Base-by-base conservation (phyloP, 495 filamentous ascomycete species). In the Penicillium goetzii region DNA sequence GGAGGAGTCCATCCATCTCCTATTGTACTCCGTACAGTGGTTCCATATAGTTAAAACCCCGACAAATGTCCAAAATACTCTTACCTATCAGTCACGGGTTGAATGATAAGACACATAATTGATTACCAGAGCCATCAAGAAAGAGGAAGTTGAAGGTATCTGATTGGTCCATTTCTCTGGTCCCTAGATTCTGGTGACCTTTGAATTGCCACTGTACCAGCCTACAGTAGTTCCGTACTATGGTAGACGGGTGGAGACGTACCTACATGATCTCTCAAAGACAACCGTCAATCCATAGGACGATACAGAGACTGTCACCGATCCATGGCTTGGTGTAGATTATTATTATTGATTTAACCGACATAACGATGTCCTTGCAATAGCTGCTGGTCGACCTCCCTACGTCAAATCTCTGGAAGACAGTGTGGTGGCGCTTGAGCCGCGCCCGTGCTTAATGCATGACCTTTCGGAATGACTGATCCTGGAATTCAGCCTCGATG, bases 361-460 rank as follows among this genome's bases (percentile, higher is more conserved):
- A 49, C 23, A 5, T 17, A 17, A 51, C 0, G 9, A 50, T 25
- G 26, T 25, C 47, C 47, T 51, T 51, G 47, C 25, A 30, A 30
- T 51, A n/a, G 25, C 47, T n/a, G 25, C 47, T 51, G 3, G 25
- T 3, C 25, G 21, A 49, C 11, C 5, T 15, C 3, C 45, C 26
- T 21, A n/a, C 8, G 41, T n/a, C 21, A 49, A 26, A 6, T 26
- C 45, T 25, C 23, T 10, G 10, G 19, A 45, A 1, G n/a, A n/a
- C 23, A 49, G 9, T 30, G 9, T 30, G 23, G 47, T 30, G 47
- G 47, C 47, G 47, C 47, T 30, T 51, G 23, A 28, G 47, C 47
- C 47, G 47, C 47, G 47, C 47, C 47, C 47, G 25, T 51, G 47
- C 47, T 26, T 15, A 17, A 26, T 51, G 47, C 47, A 50, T 54